Evolutionary conservation across 1,139 yeast genomes (phyloP), one percentile per base, ranked within the genome.

Genomic region (Suhomyces kunorum): DNA sequence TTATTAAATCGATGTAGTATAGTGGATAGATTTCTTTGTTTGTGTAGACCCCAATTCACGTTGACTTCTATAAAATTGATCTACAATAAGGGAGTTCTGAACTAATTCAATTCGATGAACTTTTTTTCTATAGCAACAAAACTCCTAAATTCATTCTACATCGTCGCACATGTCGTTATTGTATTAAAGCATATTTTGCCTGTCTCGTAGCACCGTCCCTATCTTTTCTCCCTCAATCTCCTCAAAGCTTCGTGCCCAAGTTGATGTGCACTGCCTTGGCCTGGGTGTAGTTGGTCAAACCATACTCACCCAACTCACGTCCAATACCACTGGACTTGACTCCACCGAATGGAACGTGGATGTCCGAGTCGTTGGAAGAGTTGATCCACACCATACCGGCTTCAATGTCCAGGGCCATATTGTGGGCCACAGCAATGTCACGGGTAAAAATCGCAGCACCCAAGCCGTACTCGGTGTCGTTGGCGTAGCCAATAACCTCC

Each of bases 251-350:
- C 42, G 40, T 49, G 11, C 81, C 80, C 50, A 76, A 59, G 62
- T 83, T 84, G 44, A 86, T 78, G 53, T 83, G 90, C 39, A 87
- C 78, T 16, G 95, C 84, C 70, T 88, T 88, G 44, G 83, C 80
- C 59, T 84, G 87, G 26, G 94, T 81, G 67, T 87, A 88, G 49
- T 80, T 76, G 42, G 76, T 71, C 44, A 88, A 72, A 45, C 96
- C 96, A 55, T 83, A 81, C 58, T 83, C 84, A 43, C 96, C 96
- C 52, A 88, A 74, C 66, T 88, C 96, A 61, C 95, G 79, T 42
- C 96, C 96, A 48, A 86, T 75, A 51, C 96, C 96, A 55, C 87
- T 78, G 81, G 80, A 74, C 70, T 88, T 88, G 31, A 71, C 76
- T 39, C 78, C 78, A 25, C 96, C 96, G 59, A 88, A 88, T 46